These are phyloP conservation scores for Filobasidium floriforme DNA, from an alignment of 768 basidiomycete species.

Conservation along the genomic window DNA sequence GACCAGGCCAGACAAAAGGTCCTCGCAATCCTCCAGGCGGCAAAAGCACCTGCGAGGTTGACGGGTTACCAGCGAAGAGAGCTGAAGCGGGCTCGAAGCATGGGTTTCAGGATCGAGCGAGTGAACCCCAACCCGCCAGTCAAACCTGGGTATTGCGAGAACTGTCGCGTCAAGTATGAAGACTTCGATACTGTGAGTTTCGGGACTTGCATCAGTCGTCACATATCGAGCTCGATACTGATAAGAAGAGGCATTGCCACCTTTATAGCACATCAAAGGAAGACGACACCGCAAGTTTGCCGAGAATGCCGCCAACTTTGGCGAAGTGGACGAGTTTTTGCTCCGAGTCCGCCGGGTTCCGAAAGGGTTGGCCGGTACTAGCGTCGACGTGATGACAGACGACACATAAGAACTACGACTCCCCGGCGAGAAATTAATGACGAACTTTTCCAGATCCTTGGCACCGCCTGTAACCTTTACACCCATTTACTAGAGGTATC, in stretches of 20 bases:
- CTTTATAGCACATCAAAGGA: constrained; percentile 60
- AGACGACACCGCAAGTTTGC: constrained; percentile 79
- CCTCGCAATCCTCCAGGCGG: constrained; percentile 23
- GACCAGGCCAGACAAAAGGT: constrained; percentile 13
- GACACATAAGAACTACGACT: not conserved
- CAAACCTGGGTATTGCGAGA: constrained; percentile 96
- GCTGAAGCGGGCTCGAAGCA: constrained; percentile 8
- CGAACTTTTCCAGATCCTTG: not conserved
- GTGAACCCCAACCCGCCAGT: constrained; percentile 9
- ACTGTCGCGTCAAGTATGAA: constrained; percentile 80
- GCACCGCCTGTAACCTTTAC: not conserved
- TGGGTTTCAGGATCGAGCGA: constrained; percentile 4
- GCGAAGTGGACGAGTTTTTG: constrained; percentile 68
- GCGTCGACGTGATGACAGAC: not conserved
- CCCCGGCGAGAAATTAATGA: not conserved
- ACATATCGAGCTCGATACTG: not conserved
- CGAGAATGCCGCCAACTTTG: constrained; percentile 65
- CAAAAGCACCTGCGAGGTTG: constrained; percentile 21
- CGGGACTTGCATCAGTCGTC: constrained; percentile 2
- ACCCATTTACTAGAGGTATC: not conserved
- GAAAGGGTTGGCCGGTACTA: not conserved
- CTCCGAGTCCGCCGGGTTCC: not conserved
- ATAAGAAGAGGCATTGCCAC: not conserved
- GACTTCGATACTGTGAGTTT: constrained; percentile 70
- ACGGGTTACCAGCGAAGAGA: constrained; percentile 8